Base-by-base conservation (phyloP, 805 yeast species). In the Candida maris region DNA sequence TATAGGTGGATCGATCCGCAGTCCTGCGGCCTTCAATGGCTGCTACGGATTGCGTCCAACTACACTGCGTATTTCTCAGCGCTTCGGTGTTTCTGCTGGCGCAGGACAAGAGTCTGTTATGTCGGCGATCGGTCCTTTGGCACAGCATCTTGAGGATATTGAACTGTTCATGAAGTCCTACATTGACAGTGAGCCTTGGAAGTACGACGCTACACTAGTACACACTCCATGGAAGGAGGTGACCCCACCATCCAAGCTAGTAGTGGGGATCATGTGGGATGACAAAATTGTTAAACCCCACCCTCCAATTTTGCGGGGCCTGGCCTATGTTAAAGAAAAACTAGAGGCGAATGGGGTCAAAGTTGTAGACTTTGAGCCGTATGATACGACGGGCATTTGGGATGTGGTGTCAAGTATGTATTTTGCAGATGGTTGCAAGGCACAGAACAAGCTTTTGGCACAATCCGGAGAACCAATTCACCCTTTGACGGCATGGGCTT, bases 391-490 rank as follows among this genome's bases (percentile, higher is more conserved):
- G 31, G 70, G 73, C 48, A 81, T 81, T 16, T 72, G 73, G 41
- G 79, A 81, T 3, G 68, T 79, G 29, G 85, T 75, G 24, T 57
- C 70, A 45, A 55, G 65, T 41, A 58, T 80, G 59, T 85, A 80
- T 57, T 64, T 68, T 10, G 70, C 77, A 45, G 93, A 85, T 57
- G 91, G 91, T 30, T 82, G 81, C 52, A 56, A 61, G 41, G 71
- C 67, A 40, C 79, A 78, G 51, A 64, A 69, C 30, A 65, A 64
- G 27, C 54, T 74, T 46, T 57, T 84, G 42, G 60, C 64, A 10
- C 68, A 59, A 5, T 75, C 84, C 10, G 89, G 91, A 30, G 91
- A 85, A 55, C 89, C 88, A 27, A 57, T 79, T 36, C 57, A 64
- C 13, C 79, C 79, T 43, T 69, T 81, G 49, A 78, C 85, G 22